Base-by-base conservation (phyloP, 108 stramenopile species). In the Nitzschia sp. region DNA sequence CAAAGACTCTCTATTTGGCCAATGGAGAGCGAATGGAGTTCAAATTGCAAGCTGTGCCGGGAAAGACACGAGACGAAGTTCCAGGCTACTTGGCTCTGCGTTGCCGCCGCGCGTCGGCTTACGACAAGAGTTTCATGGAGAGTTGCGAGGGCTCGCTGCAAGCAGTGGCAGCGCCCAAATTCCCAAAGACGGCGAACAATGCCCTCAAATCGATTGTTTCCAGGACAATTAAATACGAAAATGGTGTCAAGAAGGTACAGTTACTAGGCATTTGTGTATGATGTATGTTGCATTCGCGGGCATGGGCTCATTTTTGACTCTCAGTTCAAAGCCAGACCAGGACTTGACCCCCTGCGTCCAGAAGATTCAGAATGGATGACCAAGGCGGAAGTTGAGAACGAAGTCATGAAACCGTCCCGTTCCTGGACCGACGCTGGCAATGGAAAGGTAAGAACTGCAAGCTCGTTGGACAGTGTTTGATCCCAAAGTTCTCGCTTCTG, bases 331-430 rank as follows among this genome's bases (percentile, higher is more conserved):
- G 76, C 82, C 18, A 70, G 88, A 3, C 93, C 93, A 26, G 59
- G 68, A 29, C 88, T 90, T 11, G 88, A 94, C 77, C 90, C 90
- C 4, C 71, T 77, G 23, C 72, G 78, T 5, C 64, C 24, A 15
- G 83, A 81, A 27, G 74, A 77, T 54, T 91, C 90, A 21, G 74
- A 69, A 53, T 94, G 89, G 89, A 84, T 94, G 75, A 82, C 86
- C 0, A 71, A 81, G 26, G 66, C 81, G 28, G 75, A 65, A 17
- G 74, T 94, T 54, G 69, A 89, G 33, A 49, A 74, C 30, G 83
- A 75, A 62, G 66, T 61, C 0, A 69, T 83, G 62, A 51, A 70
- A 33, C 77, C 77, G 42, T 88, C 86, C 13, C 49, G 60, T 24
- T 64, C 77, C 11, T 94, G 88, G 88, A 63, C 78, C 9, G 87